Percentiles rank a stretch among this genome's conserved stretches.
Conservation (phyloP, 805 yeast genomes). For the Wickerhamomyces alni region DNA sequence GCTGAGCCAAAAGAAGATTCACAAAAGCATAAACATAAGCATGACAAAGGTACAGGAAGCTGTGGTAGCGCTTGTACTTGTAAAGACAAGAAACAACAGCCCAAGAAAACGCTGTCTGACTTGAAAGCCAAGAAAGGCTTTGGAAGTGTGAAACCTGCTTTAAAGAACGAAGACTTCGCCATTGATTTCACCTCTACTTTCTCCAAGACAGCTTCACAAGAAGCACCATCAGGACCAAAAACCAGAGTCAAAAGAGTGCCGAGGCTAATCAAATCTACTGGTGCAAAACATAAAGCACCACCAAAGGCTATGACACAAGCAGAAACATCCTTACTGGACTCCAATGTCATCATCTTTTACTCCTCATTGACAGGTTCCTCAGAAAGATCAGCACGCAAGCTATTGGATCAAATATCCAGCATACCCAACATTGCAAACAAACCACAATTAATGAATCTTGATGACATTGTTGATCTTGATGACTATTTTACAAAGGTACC, state of each 20-base stretch:
- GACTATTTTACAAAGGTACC: constrained; percentile 73
- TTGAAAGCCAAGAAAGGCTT: constrained; percentile 16
- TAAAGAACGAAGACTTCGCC: constrained; percentile 19
- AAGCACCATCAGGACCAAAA: constrained; percentile 4
- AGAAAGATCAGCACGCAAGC: constrained; percentile 54
- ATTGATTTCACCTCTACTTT: constrained; percentile 36
- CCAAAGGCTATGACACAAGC: constrained; percentile 34
- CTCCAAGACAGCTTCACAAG: constrained; percentile 11
- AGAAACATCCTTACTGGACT: constrained; percentile 36
- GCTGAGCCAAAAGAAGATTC: not conserved
- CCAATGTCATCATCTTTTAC: constrained; percentile 66
- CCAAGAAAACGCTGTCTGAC: constrained; percentile 21
- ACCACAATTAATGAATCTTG: constrained; percentile 61
- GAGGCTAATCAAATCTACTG: constrained; percentile 35
- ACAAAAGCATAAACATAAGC: constrained; percentile 18
- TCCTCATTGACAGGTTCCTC: constrained; percentile 85
- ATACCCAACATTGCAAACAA: constrained; percentile 25
- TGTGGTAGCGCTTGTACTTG: constrained; percentile 30
- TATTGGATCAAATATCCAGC: constrained; percentile 33
- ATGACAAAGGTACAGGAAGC: constrained; percentile 13
- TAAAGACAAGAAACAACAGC: constrained; percentile 19
- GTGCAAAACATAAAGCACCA: constrained; percentile 19
- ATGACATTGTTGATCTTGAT: constrained; percentile 80
- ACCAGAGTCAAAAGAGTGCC: constrained; percentile 30
- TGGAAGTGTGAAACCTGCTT: constrained; percentile 7